A percentile compares a stretch with the other conserved stretches of the same genome.
Conservation (phyloP, 2,329 filamentous ascomycete species). For the Elsinoe necatrix region DNA sequence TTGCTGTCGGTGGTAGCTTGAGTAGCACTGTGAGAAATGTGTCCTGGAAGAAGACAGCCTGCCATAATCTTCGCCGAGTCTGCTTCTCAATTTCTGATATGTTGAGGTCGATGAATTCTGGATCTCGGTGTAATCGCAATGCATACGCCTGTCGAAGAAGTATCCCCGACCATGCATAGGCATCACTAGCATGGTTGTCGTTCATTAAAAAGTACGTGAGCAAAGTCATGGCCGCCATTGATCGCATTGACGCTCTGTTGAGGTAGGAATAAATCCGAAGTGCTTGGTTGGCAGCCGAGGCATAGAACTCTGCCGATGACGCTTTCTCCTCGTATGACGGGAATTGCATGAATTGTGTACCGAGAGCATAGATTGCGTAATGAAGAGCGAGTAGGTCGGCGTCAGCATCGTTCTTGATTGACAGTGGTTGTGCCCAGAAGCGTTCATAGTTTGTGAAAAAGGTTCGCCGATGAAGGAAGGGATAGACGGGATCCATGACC, state of each 20-base stretch:
- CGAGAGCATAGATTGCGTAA: conserved; percentile 69
- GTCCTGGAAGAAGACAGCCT: conserved; percentile 71
- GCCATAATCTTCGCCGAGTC: conserved; percentile 70
- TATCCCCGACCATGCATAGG: conserved; percentile 73
- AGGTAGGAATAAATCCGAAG: conserved; percentile 68
- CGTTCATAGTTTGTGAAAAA: conserved; percentile 72
- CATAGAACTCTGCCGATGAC: conserved; percentile 70
- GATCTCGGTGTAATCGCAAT: conserved; percentile 72
- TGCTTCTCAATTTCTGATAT: conserved; percentile 66
- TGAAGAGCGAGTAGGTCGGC: conserved; percentile 63
- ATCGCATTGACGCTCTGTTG: conserved; percentile 62
- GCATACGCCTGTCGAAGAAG: conserved; percentile 70
- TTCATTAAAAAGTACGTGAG: conserved; percentile 79
- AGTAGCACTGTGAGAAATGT: conserved; percentile 72
- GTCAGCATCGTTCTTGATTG: conserved; percentile 55
- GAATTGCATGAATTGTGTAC: conserved; percentile 64
- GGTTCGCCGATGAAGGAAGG: conserved; percentile 66
- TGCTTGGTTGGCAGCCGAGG: conserved; percentile 67
- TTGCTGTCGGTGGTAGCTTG: conserved; percentile 67
- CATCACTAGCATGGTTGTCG: conserved; percentile 74
- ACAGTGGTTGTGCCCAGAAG: conserved; percentile 57
- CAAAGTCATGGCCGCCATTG: conserved; percentile 74
- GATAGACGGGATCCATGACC: conserved; percentile 69
- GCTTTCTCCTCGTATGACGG: conserved; percentile 53
- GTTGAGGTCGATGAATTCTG: conserved; percentile 60